A percentile compares a stretch with the other conserved stretches of the same genome.
These are phyloP conservation scores for Hypoxylon sp. DNA, from an alignment of 2,329 filamentous ascomycete species.

Conservation along the genomic window DNA sequence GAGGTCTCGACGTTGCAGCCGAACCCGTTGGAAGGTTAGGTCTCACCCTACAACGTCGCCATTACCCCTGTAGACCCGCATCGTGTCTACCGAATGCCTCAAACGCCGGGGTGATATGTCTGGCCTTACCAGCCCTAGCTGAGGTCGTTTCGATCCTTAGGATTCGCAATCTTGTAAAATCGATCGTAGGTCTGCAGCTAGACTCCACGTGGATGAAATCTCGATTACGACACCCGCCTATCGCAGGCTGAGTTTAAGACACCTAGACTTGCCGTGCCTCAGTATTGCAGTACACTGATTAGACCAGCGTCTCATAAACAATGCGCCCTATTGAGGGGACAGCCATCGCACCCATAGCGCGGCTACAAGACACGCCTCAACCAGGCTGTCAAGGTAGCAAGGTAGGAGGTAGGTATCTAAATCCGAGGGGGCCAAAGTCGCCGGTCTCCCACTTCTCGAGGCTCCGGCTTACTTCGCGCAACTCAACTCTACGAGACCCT, in stretches of 20 bases:
- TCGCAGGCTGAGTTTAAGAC: neutral
- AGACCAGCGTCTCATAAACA: neutral
- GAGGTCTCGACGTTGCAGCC: no score
- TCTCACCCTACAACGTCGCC: no score
- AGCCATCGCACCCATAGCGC: neutral
- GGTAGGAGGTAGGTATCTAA: neutral
- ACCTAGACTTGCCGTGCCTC: neutral
- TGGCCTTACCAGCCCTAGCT: neutral
- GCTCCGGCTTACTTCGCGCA: neutral
- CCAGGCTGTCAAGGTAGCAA: neutral
- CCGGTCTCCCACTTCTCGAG: neutral
- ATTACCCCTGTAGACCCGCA: no score
- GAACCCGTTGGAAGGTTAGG: no score
- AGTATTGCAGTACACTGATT: neutral
- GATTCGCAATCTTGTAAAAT: neutral
- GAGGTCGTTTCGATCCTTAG: neutral
- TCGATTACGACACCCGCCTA: neutral
- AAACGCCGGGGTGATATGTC: neutral
- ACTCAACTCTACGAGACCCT: neutral
- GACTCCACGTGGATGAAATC: neutral
- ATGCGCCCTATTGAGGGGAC: neutral
- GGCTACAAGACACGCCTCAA: neutral
- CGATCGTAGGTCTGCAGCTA: neutral
- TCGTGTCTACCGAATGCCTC: no score
- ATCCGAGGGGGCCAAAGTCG: neutral